phyloP scores from a whole-genome alignment of 2,329 filamentous ascomycete genomes.

The Grosmannia huntii region DNA sequence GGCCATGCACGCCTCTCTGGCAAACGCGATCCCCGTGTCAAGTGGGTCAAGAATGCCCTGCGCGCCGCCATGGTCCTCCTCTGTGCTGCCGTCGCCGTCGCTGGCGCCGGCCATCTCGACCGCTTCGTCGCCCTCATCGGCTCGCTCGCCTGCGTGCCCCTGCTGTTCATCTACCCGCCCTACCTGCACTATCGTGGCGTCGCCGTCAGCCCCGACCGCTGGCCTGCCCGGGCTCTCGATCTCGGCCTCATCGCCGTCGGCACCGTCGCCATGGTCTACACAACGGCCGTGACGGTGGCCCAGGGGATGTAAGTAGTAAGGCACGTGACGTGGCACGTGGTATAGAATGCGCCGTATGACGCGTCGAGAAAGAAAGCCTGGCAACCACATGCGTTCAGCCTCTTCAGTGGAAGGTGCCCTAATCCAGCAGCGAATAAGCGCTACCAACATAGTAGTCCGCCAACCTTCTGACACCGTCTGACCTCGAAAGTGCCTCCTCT shows the following conservation, averaged over 20 bases:
- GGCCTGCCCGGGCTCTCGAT: constrained; percentile 42
- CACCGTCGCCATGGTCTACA: constrained; percentile 56
- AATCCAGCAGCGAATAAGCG: too few relatives aligned
- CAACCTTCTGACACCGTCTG: too few relatives aligned
- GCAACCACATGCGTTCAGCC: too few relatives aligned
- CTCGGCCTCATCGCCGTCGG: constrained; percentile 51
- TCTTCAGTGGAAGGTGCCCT: too few relatives aligned
- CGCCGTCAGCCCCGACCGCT: constrained; percentile 30
- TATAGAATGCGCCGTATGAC: too few relatives aligned
- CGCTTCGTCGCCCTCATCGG: constrained; percentile 65
- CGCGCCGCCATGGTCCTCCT: constrained; percentile 41
- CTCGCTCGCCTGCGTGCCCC: constrained; percentile 58
- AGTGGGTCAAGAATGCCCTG: constrained; percentile 67
- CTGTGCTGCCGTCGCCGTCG: constrained; percentile 47
- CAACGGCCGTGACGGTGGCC: constrained; percentile 47
- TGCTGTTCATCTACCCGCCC: constrained; percentile 68
- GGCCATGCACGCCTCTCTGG: constrained; percentile 40
- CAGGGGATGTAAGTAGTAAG: neutral
- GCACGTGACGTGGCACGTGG: neutral
- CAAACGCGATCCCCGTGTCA: constrained; percentile 49
- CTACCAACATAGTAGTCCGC: too few relatives aligned
- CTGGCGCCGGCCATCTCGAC: constrained; percentile 57
- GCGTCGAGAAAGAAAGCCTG: too few relatives aligned
- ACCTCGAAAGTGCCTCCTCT: too few relatives aligned
- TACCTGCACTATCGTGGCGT: constrained; percentile 57